These are phyloP conservation scores for Tricholoma hemisulphureum DNA, from an alignment of 768 basidiomycete species.

Conservation along the genomic window DNA sequence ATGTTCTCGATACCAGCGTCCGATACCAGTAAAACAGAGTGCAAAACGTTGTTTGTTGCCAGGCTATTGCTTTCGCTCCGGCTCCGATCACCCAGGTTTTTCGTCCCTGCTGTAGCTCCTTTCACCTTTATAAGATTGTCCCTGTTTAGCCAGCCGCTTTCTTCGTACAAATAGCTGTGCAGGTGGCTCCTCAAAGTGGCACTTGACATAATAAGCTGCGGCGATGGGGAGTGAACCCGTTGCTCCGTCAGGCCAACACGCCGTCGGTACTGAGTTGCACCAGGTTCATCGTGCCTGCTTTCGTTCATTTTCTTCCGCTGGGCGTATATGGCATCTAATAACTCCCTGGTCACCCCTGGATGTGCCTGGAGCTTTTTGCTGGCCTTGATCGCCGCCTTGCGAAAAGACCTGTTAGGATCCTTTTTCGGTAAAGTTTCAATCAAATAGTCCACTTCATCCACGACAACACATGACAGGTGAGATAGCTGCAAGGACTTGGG, in stretches of 20 bases:
- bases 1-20: slow-evolving; percentile 58
- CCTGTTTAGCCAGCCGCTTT: slow-evolving; percentile 59
- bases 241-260: slow-evolving; percentile 10
- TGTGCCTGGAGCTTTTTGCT: slow-evolving; percentile 49
- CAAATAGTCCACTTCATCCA: slow-evolving; percentile 78
- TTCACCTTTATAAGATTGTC: slow-evolving; percentile 41
- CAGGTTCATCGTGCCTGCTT: slow-evolving; percentile 23
- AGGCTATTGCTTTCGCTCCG: slow-evolving; percentile 10
- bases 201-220: slow-evolving; percentile 68
- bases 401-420: slow-evolving; percentile 37
- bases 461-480: slow-evolving; percentile 55
- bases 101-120: slow-evolving; percentile 17
- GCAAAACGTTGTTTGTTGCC: slow-evolving; percentile 30
- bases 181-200: slow-evolving; percentile 64
- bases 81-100: slow-evolving; percentile 1
- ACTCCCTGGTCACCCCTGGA: slow-evolving; percentile 53
- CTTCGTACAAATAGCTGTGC: slow-evolving; percentile 49
- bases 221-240: slow-evolving; percentile 21
- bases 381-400: slow-evolving; percentile 35
- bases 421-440: slow-evolving; percentile 52
- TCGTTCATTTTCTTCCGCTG: slow-evolving; percentile 30
- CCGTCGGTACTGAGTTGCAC: slow-evolving; percentile 15
- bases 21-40: slow-evolving; percentile 64
- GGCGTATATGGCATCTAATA: slow-evolving; percentile 59
- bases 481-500: slow-evolving; percentile 43